These are phyloP conservation scores for Neoascochyta sp. DNA, from an alignment of 2,329 filamentous ascomycete species.

Conservation along the genomic window DNA sequence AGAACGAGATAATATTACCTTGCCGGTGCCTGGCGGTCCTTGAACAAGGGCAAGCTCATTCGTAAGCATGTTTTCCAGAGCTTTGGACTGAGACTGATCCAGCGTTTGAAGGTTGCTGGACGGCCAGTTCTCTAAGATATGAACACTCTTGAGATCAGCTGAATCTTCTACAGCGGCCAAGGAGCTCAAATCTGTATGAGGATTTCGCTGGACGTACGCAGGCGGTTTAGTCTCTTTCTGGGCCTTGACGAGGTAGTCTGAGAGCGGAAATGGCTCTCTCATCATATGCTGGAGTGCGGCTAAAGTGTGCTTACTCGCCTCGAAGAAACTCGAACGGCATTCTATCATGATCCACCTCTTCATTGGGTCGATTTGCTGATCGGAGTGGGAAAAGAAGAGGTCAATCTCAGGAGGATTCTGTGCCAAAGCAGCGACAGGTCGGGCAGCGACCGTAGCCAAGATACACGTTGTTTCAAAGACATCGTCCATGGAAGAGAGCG, in stretches of 20 bases:
- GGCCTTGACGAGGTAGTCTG: conserved; percentile 57
- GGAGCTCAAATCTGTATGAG: conserved; percentile 50
- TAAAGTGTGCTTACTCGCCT: conserved; percentile 70
- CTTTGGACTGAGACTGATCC: conserved; percentile 67
- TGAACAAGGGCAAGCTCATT: conserved; percentile 73
- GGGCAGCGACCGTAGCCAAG: conserved; percentile 68
- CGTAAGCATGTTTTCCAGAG: conserved; percentile 66
- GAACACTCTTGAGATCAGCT: conserved; percentile 44
- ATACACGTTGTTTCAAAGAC: conserved; percentile 63
- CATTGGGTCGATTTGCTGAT: conserved; percentile 65
- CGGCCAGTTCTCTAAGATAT: conserved; percentile 57
- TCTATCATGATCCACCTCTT: conserved; percentile 76
- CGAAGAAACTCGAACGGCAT: conserved; percentile 68
- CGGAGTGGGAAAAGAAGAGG: conserved; percentile 64
- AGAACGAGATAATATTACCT: too few species aligned
- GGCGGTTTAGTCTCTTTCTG: conserved; percentile 49
- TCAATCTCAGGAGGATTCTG: conserved; percentile 69
- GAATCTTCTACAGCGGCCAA: conserved; percentile 40
- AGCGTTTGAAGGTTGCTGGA: conserved; percentile 48
- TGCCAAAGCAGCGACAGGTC: conserved; percentile 60
- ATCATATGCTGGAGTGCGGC: conserved; percentile 65
- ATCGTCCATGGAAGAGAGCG: conserved; percentile 55
- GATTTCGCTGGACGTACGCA: conserved; percentile 50
- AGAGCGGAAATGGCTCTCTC: conserved; percentile 58
- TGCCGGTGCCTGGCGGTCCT: conserved; percentile 75